A percentile compares a stretch with the other conserved stretches of the same genome.
Conservation (phyloP, 2,329 filamentous ascomycete genomes). For the Cordyceps tenuipes region DNA sequence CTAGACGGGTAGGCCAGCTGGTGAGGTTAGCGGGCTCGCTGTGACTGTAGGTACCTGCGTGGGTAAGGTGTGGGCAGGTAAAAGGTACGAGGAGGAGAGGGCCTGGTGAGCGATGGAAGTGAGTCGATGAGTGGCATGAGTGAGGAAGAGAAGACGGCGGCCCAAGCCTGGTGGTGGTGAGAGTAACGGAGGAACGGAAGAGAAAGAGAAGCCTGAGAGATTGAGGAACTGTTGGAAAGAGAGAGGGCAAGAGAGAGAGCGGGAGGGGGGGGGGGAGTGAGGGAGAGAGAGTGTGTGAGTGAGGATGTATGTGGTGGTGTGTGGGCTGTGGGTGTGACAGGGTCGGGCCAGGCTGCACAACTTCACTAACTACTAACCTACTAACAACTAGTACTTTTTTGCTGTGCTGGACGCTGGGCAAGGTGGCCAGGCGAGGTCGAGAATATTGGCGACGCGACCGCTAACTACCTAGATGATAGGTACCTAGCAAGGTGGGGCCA, state of each 20-base stretch:
- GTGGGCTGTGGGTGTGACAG: neutral
- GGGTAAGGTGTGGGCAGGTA: neutral
- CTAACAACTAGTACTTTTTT: neutral
- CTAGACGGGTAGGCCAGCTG: neutral
- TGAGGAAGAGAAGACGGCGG: neutral
- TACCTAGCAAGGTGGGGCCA: neutral
- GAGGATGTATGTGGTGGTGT: too few relatives aligned
- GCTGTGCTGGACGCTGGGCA: neutral
- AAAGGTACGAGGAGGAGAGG: neutral
- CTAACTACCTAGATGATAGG: neutral
- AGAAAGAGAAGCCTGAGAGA: neutral
- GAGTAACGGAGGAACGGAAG: neutral
- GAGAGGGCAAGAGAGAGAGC: neutral
- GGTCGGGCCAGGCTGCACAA: neutral
- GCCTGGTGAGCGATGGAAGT: neutral
- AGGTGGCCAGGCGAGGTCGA: neutral
- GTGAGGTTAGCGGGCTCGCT: too few relatives aligned
- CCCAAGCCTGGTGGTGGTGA: neutral
- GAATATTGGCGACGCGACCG: neutral
- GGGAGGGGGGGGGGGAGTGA: neutral
- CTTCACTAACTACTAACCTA: neutral
- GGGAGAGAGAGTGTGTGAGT: neutral
- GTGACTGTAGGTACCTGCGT: too few relatives aligned
- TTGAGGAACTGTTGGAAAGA: neutral
- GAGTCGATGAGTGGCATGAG: neutral